phyloP scores from a whole-genome alignment of 805 yeast species.

The Lachancea sp. region DNA sequence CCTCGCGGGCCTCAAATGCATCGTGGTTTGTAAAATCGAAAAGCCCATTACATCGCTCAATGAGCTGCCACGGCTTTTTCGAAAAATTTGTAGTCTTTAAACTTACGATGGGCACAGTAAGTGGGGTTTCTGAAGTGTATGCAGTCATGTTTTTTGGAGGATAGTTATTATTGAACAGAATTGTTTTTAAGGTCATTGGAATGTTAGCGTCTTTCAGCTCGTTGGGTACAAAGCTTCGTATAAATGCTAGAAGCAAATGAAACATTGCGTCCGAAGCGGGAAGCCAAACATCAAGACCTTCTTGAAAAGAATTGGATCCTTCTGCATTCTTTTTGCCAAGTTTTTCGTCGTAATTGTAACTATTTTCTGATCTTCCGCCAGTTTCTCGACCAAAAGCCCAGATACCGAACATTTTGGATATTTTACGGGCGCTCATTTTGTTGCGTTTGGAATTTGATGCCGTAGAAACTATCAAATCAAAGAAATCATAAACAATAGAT shows the following conservation, averaged over 20 bases:
- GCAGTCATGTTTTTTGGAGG: conserved; percentile 56
- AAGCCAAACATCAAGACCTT: conserved; percentile 72
- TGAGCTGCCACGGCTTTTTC: conserved; percentile 49
- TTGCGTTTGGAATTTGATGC: conserved; percentile 75
- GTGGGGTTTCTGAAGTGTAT: conserved; percentile 37
- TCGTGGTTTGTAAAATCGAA: conserved; percentile 66
- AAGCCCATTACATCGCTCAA: conserved; percentile 51
- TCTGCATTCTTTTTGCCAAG: conserved; percentile 12
- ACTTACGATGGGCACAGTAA: conserved; percentile 56
- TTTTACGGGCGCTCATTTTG: conserved; percentile 70
- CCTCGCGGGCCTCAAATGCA: conserved; percentile 67
- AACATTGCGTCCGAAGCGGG: conserved; percentile 81
- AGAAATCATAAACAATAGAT: conserved; percentile 79
- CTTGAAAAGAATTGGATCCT: conserved; percentile 42
- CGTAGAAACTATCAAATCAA: conserved; percentile 70
- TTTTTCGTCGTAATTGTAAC: conserved; percentile 24
- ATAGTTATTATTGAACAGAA: conserved; percentile 59
- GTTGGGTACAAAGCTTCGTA: conserved; percentile 69
- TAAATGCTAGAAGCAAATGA: conserved; percentile 68
- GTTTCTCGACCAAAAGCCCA: conserved; percentile 66
- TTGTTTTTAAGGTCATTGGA: conserved; percentile 60
- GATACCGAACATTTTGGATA: conserved; percentile 73
- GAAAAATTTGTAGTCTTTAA: conserved; percentile 44
- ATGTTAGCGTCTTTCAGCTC: conserved; percentile 46
- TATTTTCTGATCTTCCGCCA: conserved; percentile 25